These are phyloP conservation scores for Typha latifolia DNA, from an alignment of 176 grass and related monocot genomes.

Conservation along the genomic window DNA sequence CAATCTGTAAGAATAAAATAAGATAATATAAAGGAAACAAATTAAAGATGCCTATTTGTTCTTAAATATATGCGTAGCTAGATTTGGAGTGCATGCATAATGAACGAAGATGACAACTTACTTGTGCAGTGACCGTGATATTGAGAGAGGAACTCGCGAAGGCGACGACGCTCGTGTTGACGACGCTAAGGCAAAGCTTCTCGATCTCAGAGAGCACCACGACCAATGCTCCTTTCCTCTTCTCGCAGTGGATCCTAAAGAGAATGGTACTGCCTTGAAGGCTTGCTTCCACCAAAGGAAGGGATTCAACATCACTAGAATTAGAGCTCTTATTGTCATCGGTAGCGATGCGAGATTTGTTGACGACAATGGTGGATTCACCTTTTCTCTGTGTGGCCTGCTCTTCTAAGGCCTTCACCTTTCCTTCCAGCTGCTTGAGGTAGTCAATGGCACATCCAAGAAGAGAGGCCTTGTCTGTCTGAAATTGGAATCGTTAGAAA, in stretches of 20 bases:
- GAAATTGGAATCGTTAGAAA: neutral
- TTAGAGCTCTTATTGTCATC: neutral
- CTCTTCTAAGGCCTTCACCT: constrained; percentile 42
- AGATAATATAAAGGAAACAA: neutral
- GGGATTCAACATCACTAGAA: neutral
- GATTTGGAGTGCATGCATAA: neutral
- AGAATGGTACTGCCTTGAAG: constrained; percentile 15
- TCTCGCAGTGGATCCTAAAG: constrained; percentile 17
- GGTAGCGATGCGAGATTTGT: constrained; percentile 7
- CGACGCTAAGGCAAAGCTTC: constrained; percentile 16
- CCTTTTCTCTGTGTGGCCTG: constrained; percentile 14
- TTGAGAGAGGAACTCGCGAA: constrained; percentile 8
- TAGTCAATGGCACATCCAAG: constrained; percentile 47
- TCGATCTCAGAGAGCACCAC: constrained; percentile 28
- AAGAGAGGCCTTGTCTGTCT: constrained; percentile 64
- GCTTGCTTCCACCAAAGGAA: constrained; percentile 2
- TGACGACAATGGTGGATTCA: constrained; percentile 32
- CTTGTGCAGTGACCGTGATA: constrained; percentile 30
- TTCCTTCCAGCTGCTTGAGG: constrained; percentile 46
- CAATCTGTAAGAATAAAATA: constrained; percentile 35
- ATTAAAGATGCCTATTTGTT: too few species aligned
- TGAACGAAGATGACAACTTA: neutral
- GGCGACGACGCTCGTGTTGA: constrained; percentile 17
- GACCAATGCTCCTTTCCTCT: constrained; percentile 31
- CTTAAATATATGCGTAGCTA: too few species aligned